Evolutionary conservation across 1,284 basidiomycete genomes (phyloP), one percentile per base, ranked within the genome.

Genomic region (Apiotrichum akiyoshidainum): DNA sequence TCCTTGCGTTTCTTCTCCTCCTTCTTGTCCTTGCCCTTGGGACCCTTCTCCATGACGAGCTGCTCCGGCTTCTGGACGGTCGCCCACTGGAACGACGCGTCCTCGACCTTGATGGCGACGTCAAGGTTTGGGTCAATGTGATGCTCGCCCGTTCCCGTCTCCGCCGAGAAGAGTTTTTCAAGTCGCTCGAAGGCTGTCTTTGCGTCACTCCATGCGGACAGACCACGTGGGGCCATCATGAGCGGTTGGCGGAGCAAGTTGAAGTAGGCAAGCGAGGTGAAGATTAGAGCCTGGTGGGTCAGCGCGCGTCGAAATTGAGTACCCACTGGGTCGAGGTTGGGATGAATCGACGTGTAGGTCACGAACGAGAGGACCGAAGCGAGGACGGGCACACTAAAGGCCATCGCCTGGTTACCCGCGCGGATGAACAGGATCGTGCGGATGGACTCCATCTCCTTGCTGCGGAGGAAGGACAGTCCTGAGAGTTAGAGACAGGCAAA

Each of bases 331-430:
- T 87, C 83, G 65, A 89, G 84, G 2, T 78, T 71, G 50, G 82
- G 70, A 14, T 82, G 80, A 0, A 82, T 83, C 14, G 81, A 75
- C 1, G 85, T 85, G 73, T 89, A 90, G 0, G 85, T 85, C 46
- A 89, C 81, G 73, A 92, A 89, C 4, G 87, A 82, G 44, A 91
- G 78, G 2, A 89, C 87, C 4, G 88, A 85, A 0, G 88, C 87
- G 16, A 91, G 80, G 2, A 85, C 83, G 1, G 73, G 73, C 0
- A 75, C 55, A 47, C 67, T 71, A 55, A 69, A 74, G 1, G 72
- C 72, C 39, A 74, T 52, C 17, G 68, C 69, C 58, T 77, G 75
- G 54, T 86, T 87, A 1, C 82, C 83, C 0, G 85, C 85, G 50
- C 83, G 83, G 26, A 84, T 82, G 52, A 85, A 78, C 46, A 86